These are phyloP conservation scores for Fragaria vesca DNA, from an alignment of 306 rosid genomes.

Conservation along the genomic window DNA sequence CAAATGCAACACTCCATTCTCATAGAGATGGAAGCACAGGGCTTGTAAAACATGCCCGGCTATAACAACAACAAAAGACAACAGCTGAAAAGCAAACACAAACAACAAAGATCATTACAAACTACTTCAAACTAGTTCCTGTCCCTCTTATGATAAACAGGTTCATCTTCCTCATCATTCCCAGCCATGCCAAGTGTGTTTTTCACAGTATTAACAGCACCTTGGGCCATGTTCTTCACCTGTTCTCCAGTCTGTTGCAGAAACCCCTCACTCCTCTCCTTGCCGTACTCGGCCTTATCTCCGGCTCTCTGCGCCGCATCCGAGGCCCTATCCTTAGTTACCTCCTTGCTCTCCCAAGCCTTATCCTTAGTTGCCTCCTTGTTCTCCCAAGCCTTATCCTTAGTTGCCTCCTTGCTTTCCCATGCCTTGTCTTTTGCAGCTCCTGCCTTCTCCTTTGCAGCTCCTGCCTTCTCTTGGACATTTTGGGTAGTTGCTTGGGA, in stretches of 20 bases:
- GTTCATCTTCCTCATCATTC: constrained; percentile 10
- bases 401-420: not conserved
- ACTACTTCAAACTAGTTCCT: not conserved
- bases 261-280: constrained; percentile 16
- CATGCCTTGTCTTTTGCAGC: not conserved
- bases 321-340: constrained; percentile 9
- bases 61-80: not conserved
- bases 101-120: not conserved
- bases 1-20: not conserved
- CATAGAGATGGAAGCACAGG: constrained; percentile 12
- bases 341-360: constrained; percentile 2
- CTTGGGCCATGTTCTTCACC: constrained; percentile 3
- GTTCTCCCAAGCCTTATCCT: not conserved
- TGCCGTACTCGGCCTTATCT: constrained; percentile 8
- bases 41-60: not conserved
- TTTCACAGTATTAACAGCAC: constrained; percentile 9
- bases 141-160: not conserved
- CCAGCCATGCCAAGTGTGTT: constrained; percentile 8
- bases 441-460: not conserved
- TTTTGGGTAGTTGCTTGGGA: not conserved
- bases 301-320: constrained; percentile 12
- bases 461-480: constrained; percentile 5
- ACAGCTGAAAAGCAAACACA: not conserved
- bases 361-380: not conserved
- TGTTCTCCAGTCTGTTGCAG: constrained; percentile 3